phyloP scores from a whole-genome alignment of 495 filamentous ascomycete species.

The Podospora australis region DNA sequence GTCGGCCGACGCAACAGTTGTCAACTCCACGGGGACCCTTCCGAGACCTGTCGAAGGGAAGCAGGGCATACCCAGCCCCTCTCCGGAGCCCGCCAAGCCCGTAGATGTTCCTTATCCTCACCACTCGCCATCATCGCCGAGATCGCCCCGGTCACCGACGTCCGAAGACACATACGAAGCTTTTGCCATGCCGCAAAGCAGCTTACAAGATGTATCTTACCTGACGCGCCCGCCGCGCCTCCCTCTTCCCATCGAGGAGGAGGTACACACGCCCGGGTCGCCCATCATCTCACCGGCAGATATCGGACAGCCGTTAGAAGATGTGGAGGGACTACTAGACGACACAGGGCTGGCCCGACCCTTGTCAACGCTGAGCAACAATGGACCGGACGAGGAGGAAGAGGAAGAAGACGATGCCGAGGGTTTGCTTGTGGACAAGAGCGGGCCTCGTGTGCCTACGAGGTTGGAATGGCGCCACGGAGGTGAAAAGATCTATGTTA shows the following conservation, averaged over 20 bases:
- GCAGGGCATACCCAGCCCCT: constrained; percentile 10
- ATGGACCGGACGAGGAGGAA: constrained; percentile 35
- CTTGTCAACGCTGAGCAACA: constrained; percentile 56
- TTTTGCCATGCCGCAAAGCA: constrained; percentile 32
- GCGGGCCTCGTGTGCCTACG: constrained; percentile 65
- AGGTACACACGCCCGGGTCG: constrained; percentile 76
- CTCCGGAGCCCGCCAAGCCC: constrained; percentile 35
- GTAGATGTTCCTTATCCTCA: constrained; percentile 45
- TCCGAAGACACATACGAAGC: constrained; percentile 33
- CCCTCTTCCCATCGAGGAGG: constrained; percentile 86
- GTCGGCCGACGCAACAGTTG: constrained; percentile 20
- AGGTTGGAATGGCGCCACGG: constrained; percentile 72
- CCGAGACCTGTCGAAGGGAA: constrained; percentile 33
- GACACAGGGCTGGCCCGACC: constrained; percentile 42
- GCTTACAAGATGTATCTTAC: constrained; percentile 50
- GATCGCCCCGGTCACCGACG: constrained; percentile 28
- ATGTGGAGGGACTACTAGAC: constrained; percentile 41
- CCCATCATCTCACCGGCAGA: constrained; percentile 69
- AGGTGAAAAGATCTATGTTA: constrained; percentile 87
- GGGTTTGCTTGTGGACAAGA: constrained; percentile 63
- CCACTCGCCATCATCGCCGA: constrained; percentile 22
- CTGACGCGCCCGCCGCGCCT: constrained; percentile 75
- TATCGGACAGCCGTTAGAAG: constrained; percentile 45
- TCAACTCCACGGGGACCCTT: constrained; percentile 22
- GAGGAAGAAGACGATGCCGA: constrained; percentile 77